Conservation (phyloP, 331 rosid species). For the Quercus tomentella region DNA sequence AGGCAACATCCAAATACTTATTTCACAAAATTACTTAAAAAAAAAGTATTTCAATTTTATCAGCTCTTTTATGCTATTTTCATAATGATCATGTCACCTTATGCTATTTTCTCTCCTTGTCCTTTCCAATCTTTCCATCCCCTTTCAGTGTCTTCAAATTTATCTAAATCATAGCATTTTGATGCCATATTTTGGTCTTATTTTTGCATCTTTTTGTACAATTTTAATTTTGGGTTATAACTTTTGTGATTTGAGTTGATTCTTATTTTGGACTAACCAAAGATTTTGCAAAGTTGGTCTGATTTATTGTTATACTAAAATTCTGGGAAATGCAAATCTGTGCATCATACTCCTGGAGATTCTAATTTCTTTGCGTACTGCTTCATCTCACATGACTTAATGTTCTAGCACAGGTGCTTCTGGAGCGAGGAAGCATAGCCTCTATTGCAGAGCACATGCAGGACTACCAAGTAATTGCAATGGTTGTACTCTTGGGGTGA, state of each 20-base stretch:
- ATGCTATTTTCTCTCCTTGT: background rate
- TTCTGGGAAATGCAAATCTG: background rate
- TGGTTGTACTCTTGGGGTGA: conserved; percentile 81
- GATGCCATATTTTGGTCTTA: background rate
- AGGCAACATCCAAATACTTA: background rate
- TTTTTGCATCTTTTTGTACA: background rate
- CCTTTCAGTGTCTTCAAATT: background rate
- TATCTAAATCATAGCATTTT: background rate
- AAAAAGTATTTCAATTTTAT: background rate
- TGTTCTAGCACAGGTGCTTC: conserved; percentile 46
- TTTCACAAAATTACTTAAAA: too few species aligned
- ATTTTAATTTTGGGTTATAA: background rate
- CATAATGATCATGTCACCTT: background rate
- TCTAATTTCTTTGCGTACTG: background rate
- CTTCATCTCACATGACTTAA: conserved; percentile 12
- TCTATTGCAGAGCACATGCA: conserved; percentile 61
- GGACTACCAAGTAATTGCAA: conserved; percentile 81
- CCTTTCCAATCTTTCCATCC: background rate
- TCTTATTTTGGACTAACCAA: background rate
- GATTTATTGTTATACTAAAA: background rate
- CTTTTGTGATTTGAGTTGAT: background rate
- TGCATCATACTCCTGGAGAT: background rate
- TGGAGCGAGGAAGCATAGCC: conserved; percentile 54
- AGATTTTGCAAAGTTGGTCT: background rate
- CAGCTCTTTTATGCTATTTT: background rate